Evolutionary conservation across 1,139 yeast genomes (phyloP), one percentile per base, ranked within the genome.

Genomic region (Sugiyamaella neomexicana): DNA sequence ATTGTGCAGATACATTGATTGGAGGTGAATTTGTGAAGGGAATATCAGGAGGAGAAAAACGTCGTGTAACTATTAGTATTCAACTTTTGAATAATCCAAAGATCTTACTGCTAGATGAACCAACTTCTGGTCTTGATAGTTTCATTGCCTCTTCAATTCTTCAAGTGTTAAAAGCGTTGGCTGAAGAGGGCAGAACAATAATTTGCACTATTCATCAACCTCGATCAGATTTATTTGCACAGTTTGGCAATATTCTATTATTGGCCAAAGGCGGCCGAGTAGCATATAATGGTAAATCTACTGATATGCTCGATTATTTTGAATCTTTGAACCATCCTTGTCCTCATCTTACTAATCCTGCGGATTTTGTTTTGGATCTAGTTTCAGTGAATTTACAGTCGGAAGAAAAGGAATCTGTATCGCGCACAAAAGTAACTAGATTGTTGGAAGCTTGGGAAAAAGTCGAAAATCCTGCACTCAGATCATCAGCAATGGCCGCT

Each of bases 131-230:
- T 0, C 74, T 89, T 23, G 96, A 89, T 68, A 81, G 93, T 20
- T 82, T 87, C 53, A 87, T 95, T 0, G 88, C 96, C 0, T 76
- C 81, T 1, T 79, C 90, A 0, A 86, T 89, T 46, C 69, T 89
- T 45, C 76, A 77, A 38, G 81, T 89, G 47, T 73, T 89, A 55
- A 75, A 80, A 45, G 74, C 75, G 3, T 70, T 89, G 41, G 82
- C 89, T 0, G 74, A 76, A 12, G 78, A 79, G 52, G 84, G 86
- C 0, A 82, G 89, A 16, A 89, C 96, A 0, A 74, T 89, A 10
- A 80, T 89, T 37, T 75, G 88, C 64, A 88, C 96, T 0, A 86
- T 89, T 52, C 96, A 89, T 66, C 96, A 89, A 64, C 96, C 97
- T 1, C 79, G 87, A 60, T 82, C 82, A 25, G 85, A 81, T 52